These are phyloP conservation scores for Kewa caespitosa DNA, from an alignment of 179 eudicot species.

Conservation along the genomic window DNA sequence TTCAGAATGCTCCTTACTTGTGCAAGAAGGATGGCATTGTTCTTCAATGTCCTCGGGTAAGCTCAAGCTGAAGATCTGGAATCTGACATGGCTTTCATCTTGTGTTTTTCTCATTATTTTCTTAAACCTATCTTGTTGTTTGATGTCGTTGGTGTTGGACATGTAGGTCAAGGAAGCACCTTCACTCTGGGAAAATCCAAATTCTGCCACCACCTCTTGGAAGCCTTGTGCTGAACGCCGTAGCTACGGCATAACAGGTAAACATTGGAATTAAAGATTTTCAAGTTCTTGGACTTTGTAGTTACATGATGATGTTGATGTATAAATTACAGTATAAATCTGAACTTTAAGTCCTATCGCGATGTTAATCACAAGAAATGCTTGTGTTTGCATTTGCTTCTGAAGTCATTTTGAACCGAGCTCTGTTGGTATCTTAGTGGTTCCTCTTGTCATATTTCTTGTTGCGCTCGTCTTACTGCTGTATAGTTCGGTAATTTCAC, in stretches of 20 bases:
- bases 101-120: no score
- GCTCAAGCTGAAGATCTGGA: conserved; percentile 25
- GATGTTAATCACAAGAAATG: background rate
- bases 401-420: no score
- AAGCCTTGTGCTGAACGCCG: conserved; percentile 91
- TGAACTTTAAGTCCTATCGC: background rate
- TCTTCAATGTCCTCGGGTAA: conserved; percentile 88
- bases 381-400: background rate
- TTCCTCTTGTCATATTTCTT: background rate
- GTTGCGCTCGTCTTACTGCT: background rate
- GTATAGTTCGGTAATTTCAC: background rate
- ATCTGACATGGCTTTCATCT: conserved; percentile 5
- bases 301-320: no score
- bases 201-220: conserved; percentile 94
- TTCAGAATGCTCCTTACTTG: conserved; percentile 93
- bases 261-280: background rate
- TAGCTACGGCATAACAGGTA: conserved; percentile 67
- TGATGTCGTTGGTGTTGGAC: conserved; percentile 7
- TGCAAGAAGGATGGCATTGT: conserved; percentile 88
- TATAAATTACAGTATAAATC: background rate
- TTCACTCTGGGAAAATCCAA: conserved; percentile 96
- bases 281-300: background rate
- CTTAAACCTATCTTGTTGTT: background rate
- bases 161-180: conserved; percentile 81
- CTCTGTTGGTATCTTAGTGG: background rate